These are phyloP conservation scores for Colletotrichum sp. DNA, from an alignment of 2,329 filamentous ascomycete genomes.

Conservation along the genomic window DNA sequence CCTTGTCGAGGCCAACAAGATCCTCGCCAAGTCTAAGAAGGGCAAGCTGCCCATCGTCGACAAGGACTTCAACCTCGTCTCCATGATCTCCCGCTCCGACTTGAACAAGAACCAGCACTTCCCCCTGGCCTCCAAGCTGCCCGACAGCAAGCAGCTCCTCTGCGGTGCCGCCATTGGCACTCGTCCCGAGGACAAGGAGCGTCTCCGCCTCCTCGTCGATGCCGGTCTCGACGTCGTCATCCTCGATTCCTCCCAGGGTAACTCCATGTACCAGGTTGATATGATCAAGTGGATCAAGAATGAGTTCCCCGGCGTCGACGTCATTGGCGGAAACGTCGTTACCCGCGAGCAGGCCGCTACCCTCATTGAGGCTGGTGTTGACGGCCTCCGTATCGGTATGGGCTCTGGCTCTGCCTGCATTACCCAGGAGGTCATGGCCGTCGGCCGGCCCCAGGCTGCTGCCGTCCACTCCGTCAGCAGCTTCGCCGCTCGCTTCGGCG, in stretches of 20 bases:
- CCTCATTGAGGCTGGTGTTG: slow-evolving; percentile 91
- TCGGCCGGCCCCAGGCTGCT: slow-evolving; percentile 93
- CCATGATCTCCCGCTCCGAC: slow-evolving; percentile 92
- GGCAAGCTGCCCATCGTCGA: slow-evolving; percentile 96
- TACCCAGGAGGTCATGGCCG: slow-evolving; percentile 99
- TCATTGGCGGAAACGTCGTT: slow-evolving; percentile 98
- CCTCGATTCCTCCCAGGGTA: slow-evolving; percentile 95
- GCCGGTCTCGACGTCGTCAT: slow-evolving; percentile 95
- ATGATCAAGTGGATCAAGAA: slow-evolving; percentile 98
- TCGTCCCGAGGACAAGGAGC: slow-evolving; percentile 87
- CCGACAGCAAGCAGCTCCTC: slow-evolving; percentile 96
- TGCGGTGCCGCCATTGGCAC: slow-evolving; percentile 96
- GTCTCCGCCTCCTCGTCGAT: slow-evolving; percentile 87
- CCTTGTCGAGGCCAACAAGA: slow-evolving; percentile 87
- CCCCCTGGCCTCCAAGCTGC: slow-evolving; percentile 93
- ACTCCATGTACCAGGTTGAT: slow-evolving; percentile 97
- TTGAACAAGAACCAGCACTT: slow-evolving; percentile 99
- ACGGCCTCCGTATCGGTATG: slow-evolving; percentile 98
- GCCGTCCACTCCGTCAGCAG: slow-evolving; percentile 88
- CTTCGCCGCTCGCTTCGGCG: slow-evolving; percentile 91
- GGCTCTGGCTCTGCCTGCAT: slow-evolving; percentile 98
- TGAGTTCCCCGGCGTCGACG: slow-evolving; percentile 84
- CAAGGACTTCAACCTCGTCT: slow-evolving; percentile 81
- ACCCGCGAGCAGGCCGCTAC: slow-evolving; percentile 94
- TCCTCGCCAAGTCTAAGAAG: slow-evolving; percentile 96